Evolutionary conservation across 2,329 filamentous ascomycete species (phyloP).

Genomic region (Tolypocladium tundrense): DNA sequence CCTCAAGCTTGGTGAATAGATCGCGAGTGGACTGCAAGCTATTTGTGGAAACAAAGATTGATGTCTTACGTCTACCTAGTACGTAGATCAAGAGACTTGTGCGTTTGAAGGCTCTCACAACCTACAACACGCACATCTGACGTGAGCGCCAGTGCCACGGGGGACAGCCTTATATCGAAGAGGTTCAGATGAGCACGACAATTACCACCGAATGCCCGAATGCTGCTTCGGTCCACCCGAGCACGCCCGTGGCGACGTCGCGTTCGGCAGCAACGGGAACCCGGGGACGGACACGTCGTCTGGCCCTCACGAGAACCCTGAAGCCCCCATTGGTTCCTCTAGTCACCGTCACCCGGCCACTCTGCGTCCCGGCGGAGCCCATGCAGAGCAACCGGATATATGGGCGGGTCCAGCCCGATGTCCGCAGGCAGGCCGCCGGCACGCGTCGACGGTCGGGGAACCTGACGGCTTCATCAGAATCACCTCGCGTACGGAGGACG

Average conservation of each 20-base stretch:
- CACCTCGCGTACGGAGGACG: no score
- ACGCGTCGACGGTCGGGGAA: neutral
- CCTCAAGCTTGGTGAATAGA: no score
- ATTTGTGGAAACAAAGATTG: no score
- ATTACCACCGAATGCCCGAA: neutral
- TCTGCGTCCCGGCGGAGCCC: neutral
- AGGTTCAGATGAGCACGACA: neutral
- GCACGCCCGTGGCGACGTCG: neutral
- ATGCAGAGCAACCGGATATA: neutral
- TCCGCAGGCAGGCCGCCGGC: neutral
- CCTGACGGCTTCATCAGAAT: neutral
- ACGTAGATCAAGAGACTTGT: no score
- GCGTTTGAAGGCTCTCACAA: no score
- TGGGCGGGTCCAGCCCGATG: neutral
- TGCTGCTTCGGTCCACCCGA: neutral
- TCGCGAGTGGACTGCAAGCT: no score
- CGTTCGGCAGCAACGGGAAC: neutral
- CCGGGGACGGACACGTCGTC: no score
- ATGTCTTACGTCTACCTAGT: no score
- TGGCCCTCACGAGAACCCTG: neutral
- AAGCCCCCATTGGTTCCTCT: neutral
- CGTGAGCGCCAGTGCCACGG: neutral
- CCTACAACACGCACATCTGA: neutral
- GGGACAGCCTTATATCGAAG: neutral
- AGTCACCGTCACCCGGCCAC: neutral